Evolutionary conservation across 352 stramenopile genomes (phyloP).

Genomic region (Chrysophaeum taylorii): DNA sequence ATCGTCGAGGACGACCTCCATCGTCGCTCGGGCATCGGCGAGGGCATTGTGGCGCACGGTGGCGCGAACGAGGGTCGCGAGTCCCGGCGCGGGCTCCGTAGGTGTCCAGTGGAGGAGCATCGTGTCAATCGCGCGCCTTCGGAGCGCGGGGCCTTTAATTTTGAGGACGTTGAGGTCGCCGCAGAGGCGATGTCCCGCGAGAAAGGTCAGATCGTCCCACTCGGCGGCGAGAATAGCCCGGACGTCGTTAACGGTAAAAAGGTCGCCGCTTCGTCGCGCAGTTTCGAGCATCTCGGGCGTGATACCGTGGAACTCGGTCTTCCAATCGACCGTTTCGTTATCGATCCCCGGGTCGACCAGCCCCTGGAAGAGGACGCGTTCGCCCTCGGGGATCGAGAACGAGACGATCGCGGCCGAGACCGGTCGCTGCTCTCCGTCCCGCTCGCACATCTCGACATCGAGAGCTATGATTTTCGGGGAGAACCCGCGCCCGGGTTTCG

Average conservation of each 20-base stretch:
- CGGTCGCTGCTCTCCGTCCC: not conserved
- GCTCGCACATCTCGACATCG: constrained; percentile 17
- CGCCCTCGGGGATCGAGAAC: not conserved
- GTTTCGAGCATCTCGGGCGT: not conserved
- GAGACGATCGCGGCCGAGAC: not conserved
- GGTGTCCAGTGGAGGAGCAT: constrained; percentile 8
- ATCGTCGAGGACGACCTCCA: not conserved
- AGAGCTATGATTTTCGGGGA: not conserved
- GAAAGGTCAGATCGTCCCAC: constrained; percentile 9
- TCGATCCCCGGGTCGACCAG: not conserved
- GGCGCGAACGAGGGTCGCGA: not conserved
- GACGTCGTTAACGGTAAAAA: not conserved
- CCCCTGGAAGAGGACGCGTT: not conserved
- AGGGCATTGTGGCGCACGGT: not conserved
- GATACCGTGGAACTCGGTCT: not conserved
- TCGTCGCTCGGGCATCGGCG: not conserved
- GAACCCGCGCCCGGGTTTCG: not conserved
- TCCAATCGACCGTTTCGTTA: not conserved
- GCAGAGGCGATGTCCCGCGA: not conserved
- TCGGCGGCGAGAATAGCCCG: not conserved
- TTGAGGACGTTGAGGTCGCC: not conserved
- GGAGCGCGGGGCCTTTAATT: not conserved
- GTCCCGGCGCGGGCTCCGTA: not conserved
- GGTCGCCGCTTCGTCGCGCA: not conserved
- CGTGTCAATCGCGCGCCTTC: not conserved